A percentile compares a stretch with the other conserved stretches of the same genome.
phyloP scores from a whole-genome alignment of 148 eudicot genomes.

The Spergularia marina region DNA sequence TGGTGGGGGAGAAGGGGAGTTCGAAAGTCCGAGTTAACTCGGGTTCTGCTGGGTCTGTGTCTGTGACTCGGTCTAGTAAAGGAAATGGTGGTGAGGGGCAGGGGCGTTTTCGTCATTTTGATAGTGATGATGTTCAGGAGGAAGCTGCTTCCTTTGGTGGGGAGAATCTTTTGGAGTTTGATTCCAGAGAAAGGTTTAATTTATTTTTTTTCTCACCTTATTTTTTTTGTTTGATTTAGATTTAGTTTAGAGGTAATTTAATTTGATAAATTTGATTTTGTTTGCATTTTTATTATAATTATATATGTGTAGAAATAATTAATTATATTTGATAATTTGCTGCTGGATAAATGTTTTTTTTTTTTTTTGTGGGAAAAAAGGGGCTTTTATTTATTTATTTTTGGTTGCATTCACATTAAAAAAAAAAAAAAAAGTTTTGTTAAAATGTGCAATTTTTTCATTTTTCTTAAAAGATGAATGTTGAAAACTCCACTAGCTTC shows the following conservation, averaged over 20 bases:
- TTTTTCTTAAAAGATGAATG: conserved; percentile 22
- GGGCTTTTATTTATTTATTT: neutral
- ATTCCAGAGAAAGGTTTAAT: conserved; percentile 53
- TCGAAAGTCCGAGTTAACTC: conserved; percentile 30
- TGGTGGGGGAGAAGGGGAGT: neutral
- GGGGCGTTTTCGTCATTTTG: conserved; percentile 28
- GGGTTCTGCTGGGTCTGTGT: conserved; percentile 21
- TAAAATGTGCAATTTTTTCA: neutral
- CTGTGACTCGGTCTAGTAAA: neutral
- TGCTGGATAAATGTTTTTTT: neutral
- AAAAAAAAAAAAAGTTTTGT: conserved; percentile 24
- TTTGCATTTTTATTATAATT: neutral
- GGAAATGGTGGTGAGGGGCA: neutral
- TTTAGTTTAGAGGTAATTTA: neutral
- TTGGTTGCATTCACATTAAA: conserved; percentile 29
- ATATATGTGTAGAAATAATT: neutral
- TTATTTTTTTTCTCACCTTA: neutral
- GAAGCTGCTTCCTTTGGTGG: conserved; percentile 64
- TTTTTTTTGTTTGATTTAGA: neutral
- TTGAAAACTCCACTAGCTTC: conserved; percentile 23
- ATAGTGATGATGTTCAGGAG: conserved; percentile 18
- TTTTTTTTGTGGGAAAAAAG: conserved; percentile 14
- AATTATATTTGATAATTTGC: neutral
- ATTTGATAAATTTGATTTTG: neutral
- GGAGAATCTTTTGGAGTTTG: conserved; percentile 67